Base-by-base conservation (phyloP, 2,329 filamentous ascomycete species). In the Aspergillus oerlinghausenensis region DNA sequence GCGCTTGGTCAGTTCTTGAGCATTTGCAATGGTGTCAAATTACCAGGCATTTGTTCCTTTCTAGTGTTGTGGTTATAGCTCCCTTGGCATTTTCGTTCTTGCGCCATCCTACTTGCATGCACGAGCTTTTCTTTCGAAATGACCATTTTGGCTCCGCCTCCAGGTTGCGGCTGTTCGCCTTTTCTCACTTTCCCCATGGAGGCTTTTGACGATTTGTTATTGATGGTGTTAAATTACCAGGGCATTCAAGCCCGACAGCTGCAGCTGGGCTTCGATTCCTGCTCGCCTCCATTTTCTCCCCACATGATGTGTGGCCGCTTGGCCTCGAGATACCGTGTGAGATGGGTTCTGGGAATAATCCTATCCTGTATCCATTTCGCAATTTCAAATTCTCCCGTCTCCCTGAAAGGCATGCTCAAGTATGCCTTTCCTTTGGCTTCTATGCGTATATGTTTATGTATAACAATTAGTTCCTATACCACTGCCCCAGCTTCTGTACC, bases 1-100 rank as follows among this genome's bases (percentile, higher is more conserved):
- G 67, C 66, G 66, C 66, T 68, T 71, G 65, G 67, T 67, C 63
- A 59, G 60, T 65, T 67, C 66, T 67, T 58, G 68, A 71, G 69
- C 70, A 72, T 73, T 70, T 72, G 63, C 67, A 72, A 68, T 60
- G 67, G 66, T 71, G 64, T 70, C 61, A 63, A 65, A 58, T 62
- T 71, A 56, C 58, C 63, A 67, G 66, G 65, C 65, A 68, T 66
- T 63, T 71, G 64, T 69, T 68, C 62, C 61, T 64, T 68, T 66
- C 60, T 69, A 65, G 58, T 61, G 45, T 40, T 68, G 67, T 71
- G 65, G 62, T 65, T 69, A 61, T 65, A 62, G 55, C 55, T 58
- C 55, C 51, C 59, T 55, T 51, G 52, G 43, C 43, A 61, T 54
- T 50, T 50, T 58, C 51, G 21, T 57, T 57, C 58, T 60, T 55